Evolutionary conservation across 1,284 basidiomycete genomes (phyloP).

Genomic region (Puccinia sorghi): DNA sequence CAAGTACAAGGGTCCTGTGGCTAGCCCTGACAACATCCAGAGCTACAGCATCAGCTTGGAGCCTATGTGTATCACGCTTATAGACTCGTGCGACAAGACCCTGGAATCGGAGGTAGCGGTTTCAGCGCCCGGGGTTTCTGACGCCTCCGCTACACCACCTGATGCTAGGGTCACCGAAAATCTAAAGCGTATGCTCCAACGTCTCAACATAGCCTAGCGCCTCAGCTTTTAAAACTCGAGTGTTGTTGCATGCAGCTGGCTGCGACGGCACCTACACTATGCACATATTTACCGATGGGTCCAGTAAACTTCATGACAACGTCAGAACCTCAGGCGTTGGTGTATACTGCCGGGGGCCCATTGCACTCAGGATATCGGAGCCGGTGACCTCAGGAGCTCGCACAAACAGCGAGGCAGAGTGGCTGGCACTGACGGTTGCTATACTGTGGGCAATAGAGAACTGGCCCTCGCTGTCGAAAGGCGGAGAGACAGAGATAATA

Average conservation of each 20-base stretch:
- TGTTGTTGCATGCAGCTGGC: not conserved
- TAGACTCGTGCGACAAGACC: constrained; percentile 2
- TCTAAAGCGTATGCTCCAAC: not conserved
- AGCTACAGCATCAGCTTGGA: not conserved
- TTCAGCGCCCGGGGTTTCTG: not conserved
- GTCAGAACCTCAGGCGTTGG: not conserved
- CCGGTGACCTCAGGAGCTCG: not conserved
- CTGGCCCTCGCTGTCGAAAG: not conserved
- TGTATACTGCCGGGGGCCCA: not conserved
- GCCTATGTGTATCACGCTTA: not conserved
- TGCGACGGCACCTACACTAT: not conserved
- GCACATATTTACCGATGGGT: not conserved
- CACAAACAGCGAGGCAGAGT: constrained; percentile 9
- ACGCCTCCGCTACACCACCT: not conserved
- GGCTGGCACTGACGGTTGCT: not conserved
- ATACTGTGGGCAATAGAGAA: not conserved
- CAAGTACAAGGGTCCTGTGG: constrained; percentile 17
- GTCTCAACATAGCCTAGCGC: not conserved
- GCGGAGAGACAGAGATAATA: not conserved
- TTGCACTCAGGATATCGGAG: not conserved
- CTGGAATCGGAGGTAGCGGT: not conserved
- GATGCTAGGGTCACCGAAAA: not conserved
- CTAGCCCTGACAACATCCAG: not conserved
- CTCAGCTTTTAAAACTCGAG: too few species aligned
- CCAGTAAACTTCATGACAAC: not conserved